Conservation (phyloP, 1,284 basidiomycete genomes). For the Chiua sp. region DNA sequence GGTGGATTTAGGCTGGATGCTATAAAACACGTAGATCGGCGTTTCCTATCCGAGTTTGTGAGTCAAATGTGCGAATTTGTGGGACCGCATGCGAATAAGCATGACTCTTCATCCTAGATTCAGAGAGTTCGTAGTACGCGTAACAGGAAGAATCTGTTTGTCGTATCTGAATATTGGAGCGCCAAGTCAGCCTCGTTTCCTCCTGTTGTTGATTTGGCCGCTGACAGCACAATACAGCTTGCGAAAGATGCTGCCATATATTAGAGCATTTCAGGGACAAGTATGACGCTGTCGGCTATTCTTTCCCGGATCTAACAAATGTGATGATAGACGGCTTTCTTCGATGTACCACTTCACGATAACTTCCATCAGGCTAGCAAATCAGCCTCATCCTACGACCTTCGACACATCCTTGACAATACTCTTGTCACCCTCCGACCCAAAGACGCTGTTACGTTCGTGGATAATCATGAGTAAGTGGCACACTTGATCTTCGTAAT, state of each 20-base stretch:
- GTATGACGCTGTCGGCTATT: conserved; percentile 39
- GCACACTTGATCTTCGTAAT: not conserved
- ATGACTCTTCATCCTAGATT: conserved; percentile 45
- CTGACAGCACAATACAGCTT: conserved; percentile 43
- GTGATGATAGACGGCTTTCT: conserved; percentile 67
- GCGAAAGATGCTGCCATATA: conserved; percentile 57
- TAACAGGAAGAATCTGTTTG: conserved; percentile 59
- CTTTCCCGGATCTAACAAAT: not conserved
- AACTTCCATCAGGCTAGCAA: conserved; percentile 73
- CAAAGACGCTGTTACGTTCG: conserved; percentile 79
- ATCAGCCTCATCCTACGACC: conserved; percentile 62
- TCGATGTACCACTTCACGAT: conserved; percentile 79
- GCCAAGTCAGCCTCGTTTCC: conserved; percentile 50
- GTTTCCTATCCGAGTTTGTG: conserved; percentile 71
- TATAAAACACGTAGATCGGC: conserved; percentile 81
- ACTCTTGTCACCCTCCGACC: conserved; percentile 65
- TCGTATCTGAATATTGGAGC: conserved; percentile 80
- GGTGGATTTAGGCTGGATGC: conserved; percentile 89
- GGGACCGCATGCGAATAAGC: conserved; percentile 4
- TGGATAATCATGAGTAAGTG: conserved; percentile 83
- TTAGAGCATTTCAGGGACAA: conserved; percentile 65
- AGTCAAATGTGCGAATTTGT: conserved; percentile 6
- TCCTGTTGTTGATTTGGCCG: not conserved
- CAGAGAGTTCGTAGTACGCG: conserved; percentile 50
- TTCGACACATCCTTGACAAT: conserved; percentile 63